Percentiles rank a stretch among this genome's conserved stretches.
Evolutionary conservation across 2,329 filamentous ascomycete species (phyloP).

Genomic region (Fusarium sororula): DNA sequence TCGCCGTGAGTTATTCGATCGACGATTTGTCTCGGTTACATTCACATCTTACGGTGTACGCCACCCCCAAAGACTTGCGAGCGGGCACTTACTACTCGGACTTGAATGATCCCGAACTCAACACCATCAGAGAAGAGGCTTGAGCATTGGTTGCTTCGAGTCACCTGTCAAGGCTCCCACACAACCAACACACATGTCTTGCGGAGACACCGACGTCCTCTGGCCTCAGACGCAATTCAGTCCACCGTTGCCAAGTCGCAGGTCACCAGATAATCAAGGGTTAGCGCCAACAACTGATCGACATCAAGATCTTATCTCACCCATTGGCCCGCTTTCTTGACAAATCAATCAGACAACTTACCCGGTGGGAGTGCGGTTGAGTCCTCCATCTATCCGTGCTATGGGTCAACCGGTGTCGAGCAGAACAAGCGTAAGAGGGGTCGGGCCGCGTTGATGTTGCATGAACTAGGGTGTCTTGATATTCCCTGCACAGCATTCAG

Average conservation of each 20-base stretch:
- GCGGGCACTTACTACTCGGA: not conserved
- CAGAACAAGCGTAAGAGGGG: constrained; percentile 17
- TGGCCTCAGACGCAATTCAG: constrained; percentile 21
- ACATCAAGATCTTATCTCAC: constrained; percentile 3
- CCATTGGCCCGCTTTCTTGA: constrained; percentile 22
- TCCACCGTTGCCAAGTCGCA: constrained; percentile 7
- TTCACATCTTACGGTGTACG: not conserved
- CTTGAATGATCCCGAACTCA: not conserved
- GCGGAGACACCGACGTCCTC: constrained; percentile 12
- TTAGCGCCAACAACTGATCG: constrained; percentile 36
- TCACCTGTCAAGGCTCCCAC: constrained; percentile 9
- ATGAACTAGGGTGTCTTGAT: constrained; percentile 20
- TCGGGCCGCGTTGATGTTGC: constrained; percentile 14
- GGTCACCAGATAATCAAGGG: not conserved
- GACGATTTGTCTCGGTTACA: constrained; percentile 22
- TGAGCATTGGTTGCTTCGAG: not conserved
- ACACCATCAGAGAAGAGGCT: constrained; percentile 4
- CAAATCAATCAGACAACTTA: constrained; percentile 10
- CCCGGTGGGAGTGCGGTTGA: not conserved
- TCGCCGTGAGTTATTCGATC: constrained; percentile 2
- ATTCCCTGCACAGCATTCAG: not conserved
- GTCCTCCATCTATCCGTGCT: not conserved
- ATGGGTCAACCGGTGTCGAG: constrained; percentile 17
- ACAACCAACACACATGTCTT: constrained; percentile 4
- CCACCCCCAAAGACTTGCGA: constrained; percentile 14